These are phyloP conservation scores for Berkeleyomyces basicola DNA, from an alignment of 2,329 filamentous ascomycete species.

Conservation along the genomic window DNA sequence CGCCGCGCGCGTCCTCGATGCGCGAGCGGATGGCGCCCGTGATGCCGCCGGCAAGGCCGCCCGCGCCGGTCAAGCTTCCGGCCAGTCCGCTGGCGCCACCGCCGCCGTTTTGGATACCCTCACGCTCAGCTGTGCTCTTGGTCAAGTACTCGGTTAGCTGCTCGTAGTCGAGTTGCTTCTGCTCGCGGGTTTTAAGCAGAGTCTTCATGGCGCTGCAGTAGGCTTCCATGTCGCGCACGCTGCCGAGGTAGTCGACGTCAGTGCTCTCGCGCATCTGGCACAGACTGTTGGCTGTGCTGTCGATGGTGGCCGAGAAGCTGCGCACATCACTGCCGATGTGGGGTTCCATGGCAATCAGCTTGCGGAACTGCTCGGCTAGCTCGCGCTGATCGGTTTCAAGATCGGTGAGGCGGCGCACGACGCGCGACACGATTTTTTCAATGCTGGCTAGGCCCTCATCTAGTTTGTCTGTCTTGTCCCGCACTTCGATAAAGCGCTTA, in stretches of 20 bases:
- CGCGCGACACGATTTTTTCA: slow-evolving; percentile 86
- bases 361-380: slow-evolving; percentile 86
- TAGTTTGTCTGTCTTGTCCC: slow-evolving; percentile 81
- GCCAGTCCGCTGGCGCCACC: slow-evolving; percentile 17
- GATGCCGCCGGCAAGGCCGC: slow-evolving; percentile 43
- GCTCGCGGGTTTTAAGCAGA: slow-evolving; percentile 82
- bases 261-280: slow-evolving; percentile 75
- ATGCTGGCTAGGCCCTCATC: slow-evolving; percentile 87
- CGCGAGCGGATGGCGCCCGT: slow-evolving; percentile 82
- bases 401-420: slow-evolving; percentile 74
- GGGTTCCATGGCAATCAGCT: slow-evolving; percentile 75
- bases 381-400: slow-evolving; percentile 79
- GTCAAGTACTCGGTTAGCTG: slow-evolving; percentile 89
- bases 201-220: slow-evolving; percentile 79
- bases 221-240: slow-evolving; percentile 84
- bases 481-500: slow-evolving; percentile 83
- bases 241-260: slow-evolving; percentile 89
- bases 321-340: slow-evolving; percentile 69
- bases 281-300: slow-evolving; percentile 65
- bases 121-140: slow-evolving; percentile 75
- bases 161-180: slow-evolving; percentile 96
- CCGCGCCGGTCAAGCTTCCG: not conserved
- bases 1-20: slow-evolving; percentile 88
- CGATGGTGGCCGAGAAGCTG: slow-evolving; percentile 71
- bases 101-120: slow-evolving; percentile 53